Evolutionary conservation across 306 rosid genomes (phyloP), one percentile per base, ranked within the genome.

Genomic region (Acacia crassicarpa): DNA sequence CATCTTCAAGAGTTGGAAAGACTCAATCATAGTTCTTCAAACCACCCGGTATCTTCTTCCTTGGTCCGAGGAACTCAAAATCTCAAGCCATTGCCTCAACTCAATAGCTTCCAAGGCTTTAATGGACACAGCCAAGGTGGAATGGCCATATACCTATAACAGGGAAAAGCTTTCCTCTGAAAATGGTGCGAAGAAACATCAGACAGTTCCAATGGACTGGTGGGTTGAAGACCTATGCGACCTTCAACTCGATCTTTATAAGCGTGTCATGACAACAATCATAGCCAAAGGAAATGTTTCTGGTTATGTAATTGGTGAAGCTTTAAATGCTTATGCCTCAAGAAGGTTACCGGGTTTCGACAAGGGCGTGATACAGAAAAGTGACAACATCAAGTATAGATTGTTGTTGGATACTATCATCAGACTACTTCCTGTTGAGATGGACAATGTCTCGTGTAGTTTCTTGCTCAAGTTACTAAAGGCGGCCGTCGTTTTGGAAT

Each of bases 1-100:
- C 43, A 63, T 63, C 32, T 63, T 63, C 69, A 63, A 27, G 69
- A 63, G 69, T 32, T 63, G 69, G 69, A 63, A 63, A 32, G 69
- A 63, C 40, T 63, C 41, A 6, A 63, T 30, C 38, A 63, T 63
- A 30, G 69, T 30, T 30, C 69, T 63, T 63, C 69, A 63, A 63
- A 63, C 69, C 33, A 30, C 69, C 10, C 69, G 69, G 3, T 63
- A 63, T 32, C 69, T 63, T 63, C 69, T 63, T 63, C 69, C 69
- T 14, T 63, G 69, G 69, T 27, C 69, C 5, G 69, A 63, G 41
- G 69, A 62, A 63, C 69, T 63, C 15, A 63, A 30, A 30, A 63
- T 63, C 2, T 41, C 30, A 0, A 63, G 69, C n/a, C 69, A 63
- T 16, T 63, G 69, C 69, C 69, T 63, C 11, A 4, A 63, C 69